A percentile compares a stretch with the other conserved stretches of the same genome.
Evolutionary conservation across 108 stramenopile genomes (phyloP).

Genomic region (Cylindrotheca fusiformis): DNA sequence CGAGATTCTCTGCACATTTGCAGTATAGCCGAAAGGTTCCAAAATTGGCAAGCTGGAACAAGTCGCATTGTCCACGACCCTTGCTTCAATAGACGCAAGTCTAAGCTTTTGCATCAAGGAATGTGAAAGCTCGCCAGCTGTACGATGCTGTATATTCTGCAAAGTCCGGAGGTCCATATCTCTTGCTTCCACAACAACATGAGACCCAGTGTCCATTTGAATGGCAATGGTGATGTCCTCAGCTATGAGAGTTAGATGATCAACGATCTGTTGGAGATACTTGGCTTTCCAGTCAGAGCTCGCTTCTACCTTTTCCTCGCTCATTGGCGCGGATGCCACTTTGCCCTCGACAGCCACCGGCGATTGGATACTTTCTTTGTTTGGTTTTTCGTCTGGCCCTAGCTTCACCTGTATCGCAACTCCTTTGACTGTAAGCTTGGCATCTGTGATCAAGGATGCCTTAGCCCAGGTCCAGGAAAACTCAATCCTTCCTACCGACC

Average conservation of each 20-base stretch:
- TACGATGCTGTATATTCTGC: background rate
- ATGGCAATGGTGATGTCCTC: background rate
- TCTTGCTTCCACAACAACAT: slow-evolving; percentile 1
- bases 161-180: background rate
- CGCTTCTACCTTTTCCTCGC: too few species aligned
- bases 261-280: slow-evolving; percentile 30
- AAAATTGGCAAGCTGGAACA: slow-evolving; percentile 6
- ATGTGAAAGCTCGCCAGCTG: background rate
- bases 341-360: too few species aligned
- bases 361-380: too few species aligned
- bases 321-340: too few species aligned
- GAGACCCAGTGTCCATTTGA: background rate
- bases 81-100: background rate
- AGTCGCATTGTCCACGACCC: background rate
- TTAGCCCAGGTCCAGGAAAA: slow-evolving; percentile 20
- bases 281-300: slow-evolving; percentile 12
- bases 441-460: background rate
- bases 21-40: slow-evolving; percentile 18
- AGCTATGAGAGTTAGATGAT: slow-evolving; percentile 22
- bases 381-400: background rate
- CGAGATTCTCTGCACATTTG: slow-evolving; percentile 2
- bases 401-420: background rate
- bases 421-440: background rate
- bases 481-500: slow-evolving; percentile 13
- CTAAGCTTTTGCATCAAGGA: background rate